These are phyloP conservation scores for Boletus speciosus DNA, from an alignment of 768 basidiomycete species.

Conservation along the genomic window DNA sequence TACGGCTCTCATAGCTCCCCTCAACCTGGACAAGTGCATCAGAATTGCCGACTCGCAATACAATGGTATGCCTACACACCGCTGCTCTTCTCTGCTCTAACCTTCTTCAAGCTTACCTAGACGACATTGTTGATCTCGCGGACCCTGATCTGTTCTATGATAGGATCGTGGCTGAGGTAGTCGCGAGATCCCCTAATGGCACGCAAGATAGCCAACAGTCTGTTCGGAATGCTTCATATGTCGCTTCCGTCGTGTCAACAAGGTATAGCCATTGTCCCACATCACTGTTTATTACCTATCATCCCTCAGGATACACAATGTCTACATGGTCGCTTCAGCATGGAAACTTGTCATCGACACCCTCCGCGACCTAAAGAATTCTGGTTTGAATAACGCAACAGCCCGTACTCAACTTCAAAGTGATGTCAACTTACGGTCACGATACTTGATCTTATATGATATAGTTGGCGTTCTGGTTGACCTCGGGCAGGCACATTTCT, in stretches of 20 bases:
- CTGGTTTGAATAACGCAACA: constrained; percentile 51
- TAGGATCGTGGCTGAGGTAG: constrained; percentile 54
- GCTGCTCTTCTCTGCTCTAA: constrained; percentile 5
- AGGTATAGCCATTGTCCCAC: constrained; percentile 39
- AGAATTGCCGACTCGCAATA: constrained; percentile 73
- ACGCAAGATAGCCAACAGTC: constrained; percentile 28
- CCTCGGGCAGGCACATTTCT: constrained; percentile 61
- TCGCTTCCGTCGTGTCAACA: constrained; percentile 58
- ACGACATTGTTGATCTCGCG: constrained; percentile 64
- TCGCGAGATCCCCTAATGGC: constrained; percentile 41
- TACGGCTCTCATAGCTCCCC: constrained; percentile 59
- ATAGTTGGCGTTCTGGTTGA: constrained; percentile 58
- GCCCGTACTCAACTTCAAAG: constrained; percentile 52
- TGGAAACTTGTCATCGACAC: constrained; percentile 71
- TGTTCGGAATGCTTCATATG: constrained; percentile 42
- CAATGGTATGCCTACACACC: constrained; percentile 45
- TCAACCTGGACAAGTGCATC: constrained; percentile 58
- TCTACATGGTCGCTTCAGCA: constrained; percentile 76
- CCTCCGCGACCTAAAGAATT: constrained; percentile 51
- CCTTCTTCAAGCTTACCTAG: constrained; percentile 51
- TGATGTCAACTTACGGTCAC: constrained; percentile 47
- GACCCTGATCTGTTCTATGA: constrained; percentile 62
- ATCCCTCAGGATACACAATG: constrained; percentile 66
- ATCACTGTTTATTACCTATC: constrained; percentile 3
- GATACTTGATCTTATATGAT: constrained; percentile 64